These are phyloP conservation scores for Trichoderma atroviride DNA, from an alignment of 2,329 filamentous ascomycete species.

Conservation along the genomic window DNA sequence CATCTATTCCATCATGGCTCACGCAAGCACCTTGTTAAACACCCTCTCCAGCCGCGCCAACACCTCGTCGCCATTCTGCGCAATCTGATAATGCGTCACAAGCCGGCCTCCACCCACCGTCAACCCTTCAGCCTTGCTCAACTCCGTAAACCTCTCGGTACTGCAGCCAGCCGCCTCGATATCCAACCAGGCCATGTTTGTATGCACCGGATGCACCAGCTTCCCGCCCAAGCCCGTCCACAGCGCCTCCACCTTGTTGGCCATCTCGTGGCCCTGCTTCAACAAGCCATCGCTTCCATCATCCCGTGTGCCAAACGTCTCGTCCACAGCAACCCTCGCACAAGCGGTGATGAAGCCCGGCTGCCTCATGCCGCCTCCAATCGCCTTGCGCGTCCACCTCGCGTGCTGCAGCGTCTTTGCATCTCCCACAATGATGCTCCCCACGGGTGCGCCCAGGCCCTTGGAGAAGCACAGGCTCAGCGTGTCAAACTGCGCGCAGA, in stretches of 20 bases:
- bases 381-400: constrained; percentile 62
- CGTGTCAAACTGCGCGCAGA: constrained; percentile 70
- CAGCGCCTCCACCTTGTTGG: constrained; percentile 65
- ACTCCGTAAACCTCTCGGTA: constrained; percentile 42
- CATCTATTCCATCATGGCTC: constrained; percentile 2
- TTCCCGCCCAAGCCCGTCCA: constrained; percentile 73
- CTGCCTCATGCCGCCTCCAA: constrained; percentile 75
- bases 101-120: constrained; percentile 46
- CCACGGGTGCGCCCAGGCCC: constrained; percentile 78
- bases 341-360: constrained; percentile 73
- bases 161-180: constrained; percentile 60
- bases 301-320: constrained; percentile 46
- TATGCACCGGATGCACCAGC: constrained; percentile 71
- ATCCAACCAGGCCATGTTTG: constrained; percentile 92
- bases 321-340: constrained; percentile 66
- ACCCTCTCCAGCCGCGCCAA: constrained; percentile 58
- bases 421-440: constrained; percentile 69
- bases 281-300: constrained; percentile 59
- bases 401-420: constrained; percentile 42
- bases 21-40: constrained; percentile 47
- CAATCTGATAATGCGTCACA: constrained; percentile 63
- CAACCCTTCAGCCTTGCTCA: constrained; percentile 48
- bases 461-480: constrained; percentile 81
- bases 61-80: constrained; percentile 60
- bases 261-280: constrained; percentile 60